Evolutionary conservation across 495 filamentous ascomycete genomes (phyloP), one percentile per base, ranked within the genome.

Genomic region (Glonium stellatum): DNA sequence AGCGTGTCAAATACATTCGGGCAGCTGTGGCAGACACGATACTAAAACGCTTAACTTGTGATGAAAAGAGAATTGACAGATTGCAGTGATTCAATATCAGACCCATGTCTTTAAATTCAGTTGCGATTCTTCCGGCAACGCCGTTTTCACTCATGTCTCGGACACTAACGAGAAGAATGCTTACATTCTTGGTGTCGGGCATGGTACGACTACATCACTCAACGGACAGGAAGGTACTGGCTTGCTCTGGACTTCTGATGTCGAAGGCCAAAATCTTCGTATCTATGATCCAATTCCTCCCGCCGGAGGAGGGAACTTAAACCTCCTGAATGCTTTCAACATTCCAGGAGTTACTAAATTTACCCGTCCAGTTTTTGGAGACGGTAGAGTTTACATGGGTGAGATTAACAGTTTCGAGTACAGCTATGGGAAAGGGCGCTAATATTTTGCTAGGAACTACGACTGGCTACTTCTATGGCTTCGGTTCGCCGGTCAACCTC

Each of bases 311-410:
- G 72, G 74, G 0, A 51, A 67, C 4, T 55, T 78, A 31, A 72
- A 66, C 5, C 64, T 69, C 6, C 63, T 75, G n/a, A 71, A 69
- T 0, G 51, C 66, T 4, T 72, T 77, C 59, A 73, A 71, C 41
- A 66, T 74, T 42, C 54, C 61, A 10, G 72, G 69, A 1, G 68
- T 73, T 13, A 70, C 67, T 13, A 81, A 80, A 61, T 81, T 77
- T 52, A 71, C 72, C 23, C 71, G 78, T 0, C 77, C 79, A 5
- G 73, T 72, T 0, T 81, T 81, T 63, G 79, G 79, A 31, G 65
- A 81, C 63, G 72, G 69, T 1, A 58, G 75, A 49, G 62, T 77
- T 4, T 81, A 79, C 57, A 62, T 77, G 12, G 70, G 72, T n/a
- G 67, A 73, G 76, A 76, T 35, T 75, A 75, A 0, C 66, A 74